A percentile compares a stretch with the other conserved stretches of the same genome.
These are phyloP conservation scores for Talaromyces proteolyticus DNA, from an alignment of 495 filamentous ascomycete species.

Conservation along the genomic window DNA sequence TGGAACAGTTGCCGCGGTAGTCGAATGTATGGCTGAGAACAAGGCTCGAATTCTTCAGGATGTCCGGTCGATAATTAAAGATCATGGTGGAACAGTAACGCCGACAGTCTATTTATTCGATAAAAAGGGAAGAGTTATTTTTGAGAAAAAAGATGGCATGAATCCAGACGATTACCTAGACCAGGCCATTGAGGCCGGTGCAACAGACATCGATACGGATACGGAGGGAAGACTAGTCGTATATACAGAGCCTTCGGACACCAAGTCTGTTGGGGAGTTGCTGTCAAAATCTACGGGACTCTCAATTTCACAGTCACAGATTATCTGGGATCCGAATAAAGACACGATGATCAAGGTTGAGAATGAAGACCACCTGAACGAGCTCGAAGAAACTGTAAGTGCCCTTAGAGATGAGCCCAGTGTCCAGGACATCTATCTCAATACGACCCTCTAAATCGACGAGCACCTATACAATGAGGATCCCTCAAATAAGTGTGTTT, in stretches of 20 bases:
- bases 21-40: conserved; percentile 81
- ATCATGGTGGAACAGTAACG: conserved; percentile 58
- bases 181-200: conserved; percentile 78
- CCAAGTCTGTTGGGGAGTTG: conserved; percentile 55
- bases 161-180: conserved; percentile 75
- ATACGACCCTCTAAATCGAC: conserved; percentile 20
- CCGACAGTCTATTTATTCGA: conserved; percentile 81
- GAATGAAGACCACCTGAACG: conserved; percentile 44
- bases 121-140: conserved; percentile 63
- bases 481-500: too few species aligned
- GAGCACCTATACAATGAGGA: too few species aligned
- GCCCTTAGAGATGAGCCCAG: conserved; percentile 52
- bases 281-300: conserved; percentile 54
- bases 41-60: conserved; percentile 68
- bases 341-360: conserved; percentile 63
- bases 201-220: conserved; percentile 70
- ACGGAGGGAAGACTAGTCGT: conserved; percentile 65
- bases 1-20: conserved; percentile 68
- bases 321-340: conserved; percentile 78
- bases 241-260: conserved; percentile 67
- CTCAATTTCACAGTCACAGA: conserved; percentile 63
- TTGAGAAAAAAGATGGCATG: conserved; percentile 56
- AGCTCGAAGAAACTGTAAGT: conserved; percentile 37
- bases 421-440: conserved; percentile 65
- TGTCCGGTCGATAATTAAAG: conserved; percentile 61